These are phyloP conservation scores for Monosporascus sp. DNA, from an alignment of 2,329 filamentous ascomycete genomes.

Conservation along the genomic window DNA sequence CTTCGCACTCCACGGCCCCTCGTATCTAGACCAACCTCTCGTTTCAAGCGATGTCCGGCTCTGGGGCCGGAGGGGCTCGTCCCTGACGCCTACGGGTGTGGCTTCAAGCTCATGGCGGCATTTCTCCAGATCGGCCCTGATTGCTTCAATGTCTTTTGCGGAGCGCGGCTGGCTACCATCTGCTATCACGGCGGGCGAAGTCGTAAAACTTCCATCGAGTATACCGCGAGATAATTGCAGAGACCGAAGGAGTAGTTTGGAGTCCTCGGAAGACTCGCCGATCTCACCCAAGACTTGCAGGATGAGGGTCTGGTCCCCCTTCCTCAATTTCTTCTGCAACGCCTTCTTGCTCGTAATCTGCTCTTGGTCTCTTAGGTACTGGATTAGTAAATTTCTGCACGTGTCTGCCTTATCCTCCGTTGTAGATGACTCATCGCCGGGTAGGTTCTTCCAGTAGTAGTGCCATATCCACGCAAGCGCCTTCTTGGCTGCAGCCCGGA, in stretches of 20 bases:
- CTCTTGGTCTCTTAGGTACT: slow-evolving; percentile 32
- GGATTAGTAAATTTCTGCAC: slow-evolving; percentile 31
- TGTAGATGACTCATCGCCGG: slow-evolving; percentile 4
- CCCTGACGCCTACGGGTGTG: slow-evolving; percentile 4
- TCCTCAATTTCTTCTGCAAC: slow-evolving; percentile 26
- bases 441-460: slow-evolving; percentile 69
- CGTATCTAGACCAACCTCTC: slow-evolving; percentile 42
- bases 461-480: slow-evolving; percentile 83
- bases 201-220: slow-evolving; percentile 19
- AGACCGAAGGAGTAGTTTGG: slow-evolving; percentile 37
- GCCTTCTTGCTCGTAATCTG: slow-evolving; percentile 8
- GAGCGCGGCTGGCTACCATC: background rate
- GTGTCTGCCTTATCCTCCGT: slow-evolving; percentile 6
- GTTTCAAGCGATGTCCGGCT: slow-evolving; percentile 12
- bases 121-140: slow-evolving; percentile 21
- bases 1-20: slow-evolving; percentile 50
- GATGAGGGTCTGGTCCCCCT: slow-evolving; percentile 32
- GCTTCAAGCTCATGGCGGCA: slow-evolving; percentile 16
- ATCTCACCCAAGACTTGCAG: slow-evolving; percentile 34
- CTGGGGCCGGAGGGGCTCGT: slow-evolving; percentile 7
- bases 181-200: background rate
- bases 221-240: slow-evolving; percentile 39
- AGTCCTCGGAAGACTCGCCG: slow-evolving; percentile 34
- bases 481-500: slow-evolving; percentile 63
- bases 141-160: slow-evolving; percentile 12